phyloP scores from a whole-genome alignment of 768 basidiomycete genomes.

The Tulasnella sp. region DNA sequence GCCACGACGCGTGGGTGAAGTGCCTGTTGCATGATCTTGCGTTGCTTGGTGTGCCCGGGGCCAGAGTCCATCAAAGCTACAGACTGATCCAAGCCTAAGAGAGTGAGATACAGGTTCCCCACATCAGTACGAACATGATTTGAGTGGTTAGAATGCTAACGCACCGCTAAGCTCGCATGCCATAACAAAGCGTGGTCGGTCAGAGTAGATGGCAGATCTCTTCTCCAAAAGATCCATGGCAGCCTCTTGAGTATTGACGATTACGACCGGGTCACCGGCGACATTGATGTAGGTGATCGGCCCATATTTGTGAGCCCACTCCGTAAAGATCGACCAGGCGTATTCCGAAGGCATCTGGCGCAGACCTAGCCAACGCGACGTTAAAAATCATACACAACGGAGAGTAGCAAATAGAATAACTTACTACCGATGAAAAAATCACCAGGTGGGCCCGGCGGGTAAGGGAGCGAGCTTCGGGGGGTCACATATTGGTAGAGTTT shows the following conservation, averaged over 20 bases:
- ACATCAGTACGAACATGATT: no score
- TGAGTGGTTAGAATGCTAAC: background rate
- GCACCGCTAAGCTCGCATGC: background rate
- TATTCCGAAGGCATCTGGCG: background rate
- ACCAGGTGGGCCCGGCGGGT: constrained; percentile 4
- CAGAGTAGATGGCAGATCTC: constrained; percentile 25
- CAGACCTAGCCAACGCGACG: background rate
- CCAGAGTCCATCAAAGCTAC: background rate
- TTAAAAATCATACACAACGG: background rate
- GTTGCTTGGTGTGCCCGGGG: background rate
- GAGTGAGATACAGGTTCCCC: background rate
- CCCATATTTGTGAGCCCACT: constrained; percentile 15
- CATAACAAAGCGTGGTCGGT: constrained; percentile 22
- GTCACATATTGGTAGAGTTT: no score
- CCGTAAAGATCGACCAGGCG: constrained; percentile 1
- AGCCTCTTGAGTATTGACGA: constrained; percentile 23
- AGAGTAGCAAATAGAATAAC: background rate
- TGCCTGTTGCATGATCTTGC: background rate
- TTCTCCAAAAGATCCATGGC: constrained; percentile 27
- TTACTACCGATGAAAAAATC: constrained; percentile 2
- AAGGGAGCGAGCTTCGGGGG: background rate
- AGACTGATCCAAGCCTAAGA: background rate
- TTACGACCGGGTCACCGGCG: background rate
- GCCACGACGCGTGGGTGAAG: background rate
- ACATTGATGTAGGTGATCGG: constrained; percentile 11